Evolutionary conservation across 768 basidiomycete species (phyloP).

Genomic region (Collybiopsis confluens): DNA sequence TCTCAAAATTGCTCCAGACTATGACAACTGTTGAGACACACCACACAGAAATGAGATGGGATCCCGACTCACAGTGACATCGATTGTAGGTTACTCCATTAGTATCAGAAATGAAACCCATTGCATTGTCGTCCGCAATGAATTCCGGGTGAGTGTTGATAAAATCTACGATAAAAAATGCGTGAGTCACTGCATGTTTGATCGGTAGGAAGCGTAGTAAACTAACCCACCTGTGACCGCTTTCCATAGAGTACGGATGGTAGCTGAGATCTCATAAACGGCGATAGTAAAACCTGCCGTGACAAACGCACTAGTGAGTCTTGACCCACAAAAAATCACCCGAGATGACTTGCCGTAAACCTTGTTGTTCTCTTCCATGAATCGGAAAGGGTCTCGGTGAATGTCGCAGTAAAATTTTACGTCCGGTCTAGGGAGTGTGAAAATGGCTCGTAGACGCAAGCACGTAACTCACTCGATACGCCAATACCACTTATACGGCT

Average conservation of each 20-base stretch:
- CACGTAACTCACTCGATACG: slow-evolving; percentile 58
- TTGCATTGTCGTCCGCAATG: slow-evolving; percentile 53
- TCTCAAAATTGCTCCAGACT: slow-evolving; percentile 73
- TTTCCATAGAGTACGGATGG: slow-evolving; percentile 73
- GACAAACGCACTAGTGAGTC: background rate
- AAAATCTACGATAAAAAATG: slow-evolving; percentile 40
- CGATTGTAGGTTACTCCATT: slow-evolving; percentile 63
- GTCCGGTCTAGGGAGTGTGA: slow-evolving; percentile 47
- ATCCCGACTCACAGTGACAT: slow-evolving; percentile 58
- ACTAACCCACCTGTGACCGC: slow-evolving; percentile 53
- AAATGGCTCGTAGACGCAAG: slow-evolving; percentile 8
- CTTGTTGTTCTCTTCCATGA: slow-evolving; percentile 67
- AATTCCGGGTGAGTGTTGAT: slow-evolving; percentile 49
- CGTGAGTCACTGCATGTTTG: background rate
- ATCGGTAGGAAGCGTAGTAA: slow-evolving; percentile 11
- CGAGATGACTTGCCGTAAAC: slow-evolving; percentile 46
- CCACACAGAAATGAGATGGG: background rate
- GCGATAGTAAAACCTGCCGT: slow-evolving; percentile 65
- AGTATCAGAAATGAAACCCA: slow-evolving; percentile 47
- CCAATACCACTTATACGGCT: slow-evolving; percentile 76
- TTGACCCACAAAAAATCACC: background rate
- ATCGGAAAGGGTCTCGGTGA: slow-evolving; percentile 61
- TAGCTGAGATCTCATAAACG: slow-evolving; percentile 70
- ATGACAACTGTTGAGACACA: background rate
- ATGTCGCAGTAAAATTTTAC: slow-evolving; percentile 77